Evolutionary conservation across 495 filamentous ascomycete genomes (phyloP), one percentile per base, ranked within the genome.

Genomic region (Trypethelium eluteriae): DNA sequence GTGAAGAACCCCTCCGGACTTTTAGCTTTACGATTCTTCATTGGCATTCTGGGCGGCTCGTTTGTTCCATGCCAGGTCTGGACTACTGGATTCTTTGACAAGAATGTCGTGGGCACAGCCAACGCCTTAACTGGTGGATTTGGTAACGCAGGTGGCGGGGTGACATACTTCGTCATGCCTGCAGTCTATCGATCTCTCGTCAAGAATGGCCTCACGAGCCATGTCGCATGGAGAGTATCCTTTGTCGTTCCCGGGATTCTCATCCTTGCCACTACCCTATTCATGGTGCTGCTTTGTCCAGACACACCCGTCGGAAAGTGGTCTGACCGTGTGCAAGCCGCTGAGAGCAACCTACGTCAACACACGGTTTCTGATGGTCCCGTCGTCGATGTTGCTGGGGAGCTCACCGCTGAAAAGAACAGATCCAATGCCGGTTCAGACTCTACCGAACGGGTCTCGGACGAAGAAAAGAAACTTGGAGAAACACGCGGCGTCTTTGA

Each of bases 51-150:
- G 1, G 93, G 93, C 39, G 93, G 89, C 0, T 84, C 84, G 4
- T 98, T 98, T 69, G 93, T 98, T 2, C 93, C 93, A 2, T 97
- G 93, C 75, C 93, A 96, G 70, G 93, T 97, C 7, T 98, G 93
- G 93, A 90, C 88, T 38, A 96, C 93, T 0, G 92, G 89, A 2
- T 97, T 72, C 62, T 70, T 65, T 57, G 93, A 98, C 79, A 96
- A 96, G 80, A 95, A 91, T 72, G 85, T 97, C 18, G 90, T 98
- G 34, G 93, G 93, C 41, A 90, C 90, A 3, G 91, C 93, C 66
- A 98, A 96, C 72, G 87, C 91, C 7, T 77, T 98, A 2, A 87
- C 92, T 12, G 93, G 85, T 62, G 93, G 93, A 2, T 86, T 89
- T 75, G 93, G 93, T 44, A 98, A 97, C 68, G 84, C 92, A 41